Evolutionary conservation across 129 eudicot genomes (phyloP).

Genomic region (Flaveria ramosissima): DNA sequence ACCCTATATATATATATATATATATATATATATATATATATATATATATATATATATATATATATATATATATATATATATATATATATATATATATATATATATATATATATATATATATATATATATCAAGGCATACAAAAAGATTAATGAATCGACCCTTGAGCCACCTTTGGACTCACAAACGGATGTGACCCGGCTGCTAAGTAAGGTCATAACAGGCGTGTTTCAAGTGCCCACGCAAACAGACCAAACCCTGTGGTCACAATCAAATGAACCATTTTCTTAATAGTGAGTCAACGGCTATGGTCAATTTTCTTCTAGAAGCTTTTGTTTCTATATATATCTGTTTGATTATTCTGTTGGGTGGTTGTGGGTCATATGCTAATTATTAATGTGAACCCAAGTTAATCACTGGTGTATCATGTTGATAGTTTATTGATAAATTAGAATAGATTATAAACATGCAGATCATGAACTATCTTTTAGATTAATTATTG

Average conservation of each 20-base stretch:
- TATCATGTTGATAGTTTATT: not conserved
- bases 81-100: too few species aligned
- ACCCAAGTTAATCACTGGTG: not conserved
- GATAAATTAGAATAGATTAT: not conserved
- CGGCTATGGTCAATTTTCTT: not conserved
- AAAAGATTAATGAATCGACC: too few species aligned
- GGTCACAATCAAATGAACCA: not conserved
- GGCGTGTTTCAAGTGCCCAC: not conserved
- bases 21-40: too few species aligned
- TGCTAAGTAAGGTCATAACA: not conserved
- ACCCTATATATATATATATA: too few species aligned
- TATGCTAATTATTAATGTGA: not conserved
- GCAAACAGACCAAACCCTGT: not conserved
- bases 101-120: too few species aligned
- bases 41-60: too few species aligned
- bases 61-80: too few species aligned
- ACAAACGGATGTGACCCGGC: not conserved
- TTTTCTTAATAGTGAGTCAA: not conserved
- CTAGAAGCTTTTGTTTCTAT: not conserved
- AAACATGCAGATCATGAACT: not conserved
- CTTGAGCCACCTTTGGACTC: too few species aligned
- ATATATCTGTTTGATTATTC: not conserved
- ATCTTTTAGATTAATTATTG: not conserved
- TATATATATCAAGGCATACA: too few species aligned
- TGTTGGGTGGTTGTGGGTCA: not conserved